Base-by-base conservation (phyloP, 306 rosid genomes). In the Prinsepia uniflora region DNA sequence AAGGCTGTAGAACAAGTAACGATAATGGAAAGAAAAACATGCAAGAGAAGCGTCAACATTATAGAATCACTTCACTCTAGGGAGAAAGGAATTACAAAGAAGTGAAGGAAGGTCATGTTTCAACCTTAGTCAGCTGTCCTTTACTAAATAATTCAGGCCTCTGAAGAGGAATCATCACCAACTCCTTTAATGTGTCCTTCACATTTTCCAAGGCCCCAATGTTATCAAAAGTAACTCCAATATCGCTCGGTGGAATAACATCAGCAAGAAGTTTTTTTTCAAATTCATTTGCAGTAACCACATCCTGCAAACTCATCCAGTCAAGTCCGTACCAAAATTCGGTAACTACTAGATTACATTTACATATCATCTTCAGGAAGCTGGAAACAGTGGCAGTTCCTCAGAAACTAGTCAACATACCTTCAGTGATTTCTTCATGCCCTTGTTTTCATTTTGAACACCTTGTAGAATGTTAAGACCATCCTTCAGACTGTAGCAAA, bases 131-230 rank as follows among this genome's bases (percentile, higher is more conserved):
- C 71, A 94, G 74, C 79, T 94, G 98, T 72, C 98, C 98, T 83
- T 80, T 94, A 73, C 86, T 75, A 81, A 94, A 94, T 68, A 94
- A 79, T 70, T 94, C 98, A 71, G 98, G 97, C 83, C 98, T 85
- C 74, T 83, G 92, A 80, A 94, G 90, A 34, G 98, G 98, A 79
- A 94, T 97, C 98, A 94, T 94, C 73, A 94, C 97, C 86, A 94
- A 76, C 70, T 94, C 98, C 85, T 90, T 93, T 85, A 93, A 75
- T 39, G 98, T 93, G 76, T 93, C 97, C 89, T 93, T 93, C 63
- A 93, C 98, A 69, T 80, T 90, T 84, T 94, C 98, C 68, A 94
- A 83, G 58, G 98, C 98, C 64, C 98, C 98, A 30, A 94, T 88
- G 76, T 94, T 94, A 79, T 94, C 97, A 83, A 94, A 94, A 39